A percentile compares a stretch with the other conserved stretches of the same genome.
Conservation (phyloP, 23 red algal species). For the Gracilaria vermiculophylla region DNA sequence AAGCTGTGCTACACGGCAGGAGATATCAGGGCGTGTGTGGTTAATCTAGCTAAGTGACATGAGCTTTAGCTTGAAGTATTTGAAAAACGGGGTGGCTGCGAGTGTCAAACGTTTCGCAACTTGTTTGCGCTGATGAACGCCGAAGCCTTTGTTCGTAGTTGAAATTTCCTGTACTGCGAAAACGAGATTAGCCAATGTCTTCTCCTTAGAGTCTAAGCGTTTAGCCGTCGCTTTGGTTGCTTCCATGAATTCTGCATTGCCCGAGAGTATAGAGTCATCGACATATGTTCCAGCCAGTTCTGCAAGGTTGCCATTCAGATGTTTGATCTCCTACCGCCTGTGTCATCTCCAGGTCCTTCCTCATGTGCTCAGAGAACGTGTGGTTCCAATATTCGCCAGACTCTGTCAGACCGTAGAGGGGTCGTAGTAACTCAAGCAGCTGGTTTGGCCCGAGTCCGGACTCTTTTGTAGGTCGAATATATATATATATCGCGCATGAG, state of each 20-base stretch:
- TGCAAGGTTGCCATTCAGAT: background rate
- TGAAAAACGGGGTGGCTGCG: background rate
- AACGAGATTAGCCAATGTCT: background rate
- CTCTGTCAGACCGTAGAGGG: constrained; percentile 39
- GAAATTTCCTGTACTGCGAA: background rate
- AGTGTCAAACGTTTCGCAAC: background rate
- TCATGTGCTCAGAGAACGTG: background rate
- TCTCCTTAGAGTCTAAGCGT: background rate
- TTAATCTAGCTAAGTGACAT: background rate
- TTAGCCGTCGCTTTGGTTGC: background rate
- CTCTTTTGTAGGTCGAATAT: background rate
- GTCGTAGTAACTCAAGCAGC: background rate
- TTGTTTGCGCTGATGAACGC: background rate
- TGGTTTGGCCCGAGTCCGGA: background rate
- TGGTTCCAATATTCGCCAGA: constrained; percentile 30
- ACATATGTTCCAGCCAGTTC: constrained; percentile 30
- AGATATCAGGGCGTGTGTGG: constrained; percentile 3
- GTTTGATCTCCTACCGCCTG: background rate
- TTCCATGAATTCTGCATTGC: constrained; percentile 23
- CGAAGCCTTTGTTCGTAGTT: background rate
- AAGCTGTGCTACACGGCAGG: background rate
- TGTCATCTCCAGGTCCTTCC: constrained; percentile 17
- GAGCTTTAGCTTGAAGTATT: background rate
- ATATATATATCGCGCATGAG: constrained; percentile 17
- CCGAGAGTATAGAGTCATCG: constrained; percentile 32